Base-by-base conservation (phyloP, 768 basidiomycete species). In the Tricholoma bakamatsutake region DNA sequence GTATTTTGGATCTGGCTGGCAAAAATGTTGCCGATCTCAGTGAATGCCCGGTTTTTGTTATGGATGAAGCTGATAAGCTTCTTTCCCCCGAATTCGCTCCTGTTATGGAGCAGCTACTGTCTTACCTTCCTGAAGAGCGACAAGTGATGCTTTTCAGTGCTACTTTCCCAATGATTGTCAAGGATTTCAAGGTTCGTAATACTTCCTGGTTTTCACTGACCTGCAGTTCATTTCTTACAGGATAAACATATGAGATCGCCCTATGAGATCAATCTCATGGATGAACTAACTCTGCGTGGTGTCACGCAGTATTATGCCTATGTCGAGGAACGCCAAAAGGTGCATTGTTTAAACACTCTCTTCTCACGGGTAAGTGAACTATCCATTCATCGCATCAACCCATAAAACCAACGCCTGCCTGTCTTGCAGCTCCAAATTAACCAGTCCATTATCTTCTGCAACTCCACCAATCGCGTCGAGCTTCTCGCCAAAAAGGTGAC, bases 401-500 rank as follows among this genome's bases (percentile, higher is more conserved):
- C 11, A n/a, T 40, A 3, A 35, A 37, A 13, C 13, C 34, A 24
- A 28, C 55, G 48, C 57, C 58, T 30, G 61, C 50, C 17, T 17
- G 40, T 47, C 55, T 35, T 56, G 11, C 68, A 98, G 93, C 84
- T 99, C 50, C 96, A 98, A 95, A 99, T 99, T 80, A 99, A 99
- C 76, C 96, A 99, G 76, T 98, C 96, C 57, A 98, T 99, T 75
- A 99, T 99, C 69, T 99, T 99, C 76, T 99, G 96, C 76, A 99
- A 99, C 80, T 98, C 96, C 61, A 99, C 96, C 66, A 97, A 98
- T 79, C 93, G 96, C 56, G 96, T 99, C 76, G 96, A 99, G 75
- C 88, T 99, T 48, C 82, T 99, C 64, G 96, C 96, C 58, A 98
- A 98, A 78, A 99, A 99, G 76, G 93, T 99, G 64, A 99, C 96